Base-by-base conservation (phyloP, 2,329 filamentous ascomycete genomes). In the Aspergillus glaucus region DNA sequence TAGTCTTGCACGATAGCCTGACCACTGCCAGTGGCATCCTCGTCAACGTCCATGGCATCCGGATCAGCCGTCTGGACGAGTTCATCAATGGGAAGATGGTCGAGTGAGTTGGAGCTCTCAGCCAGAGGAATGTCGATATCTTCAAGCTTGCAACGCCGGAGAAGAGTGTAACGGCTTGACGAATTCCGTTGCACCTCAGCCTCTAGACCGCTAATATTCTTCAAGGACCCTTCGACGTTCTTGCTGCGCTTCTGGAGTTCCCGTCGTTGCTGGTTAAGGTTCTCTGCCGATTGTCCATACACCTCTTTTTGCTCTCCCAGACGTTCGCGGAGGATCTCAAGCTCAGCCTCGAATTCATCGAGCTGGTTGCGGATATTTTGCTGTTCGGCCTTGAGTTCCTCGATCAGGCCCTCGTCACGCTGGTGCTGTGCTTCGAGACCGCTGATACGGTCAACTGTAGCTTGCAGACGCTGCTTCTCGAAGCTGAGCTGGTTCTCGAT, bases 1-100 rank as follows among this genome's bases (percentile, higher is more conserved):
- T 95, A 90, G 65, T 97, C 88, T 55, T 95, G 85, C 53, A 92
- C 79, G 34, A 83, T 80, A 10, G 66, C 57, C 17, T 40, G 37
- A 28, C 64, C 66, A 24, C 72, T 70, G 7, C 62, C 63, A 41
- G 75, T 72, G 37, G 72, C 70, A 34, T 85, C 84, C 48, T 87
- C 87, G 54, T 97, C 93, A 17, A 97, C 75, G 56, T 97, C 92
- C 91, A 97, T 96, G 3, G 86, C 86, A 63, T 96, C 90, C 1
- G 85, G 81, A 62, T 95, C 89, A 48, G 82, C 67, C 44, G 68
- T 80, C 50, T 85, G 84, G 40, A 88, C 75, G 39, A 94, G 73
- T 53, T 95, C 90, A 63, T 94, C 88, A 60, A 94, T 89, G 3
- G 93, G 93, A 45, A 98, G 77, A 54, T 85, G 81, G 60, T 95